A percentile compares a stretch with the other conserved stretches of the same genome.
phyloP scores from a whole-genome alignment of 2,329 filamentous ascomycete species.

The Myriosclerotinia curreyana region DNA sequence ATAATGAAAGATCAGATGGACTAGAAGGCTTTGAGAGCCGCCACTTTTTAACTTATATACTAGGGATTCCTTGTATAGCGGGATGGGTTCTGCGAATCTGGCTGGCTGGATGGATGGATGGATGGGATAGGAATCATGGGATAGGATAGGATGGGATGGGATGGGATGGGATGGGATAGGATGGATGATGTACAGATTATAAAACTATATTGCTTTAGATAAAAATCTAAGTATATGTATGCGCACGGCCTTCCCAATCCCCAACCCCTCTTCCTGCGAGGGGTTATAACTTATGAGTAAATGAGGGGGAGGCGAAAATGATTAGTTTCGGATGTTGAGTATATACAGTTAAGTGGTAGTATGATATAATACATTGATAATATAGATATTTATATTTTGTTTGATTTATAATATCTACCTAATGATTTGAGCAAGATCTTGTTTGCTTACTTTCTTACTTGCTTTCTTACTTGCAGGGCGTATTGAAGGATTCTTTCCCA shows the following conservation, averaged over 20 bases:
- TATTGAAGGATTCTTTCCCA: conserved; percentile 7
- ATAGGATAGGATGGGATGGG: no score
- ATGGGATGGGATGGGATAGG: no score
- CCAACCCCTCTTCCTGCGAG: conserved; percentile 10
- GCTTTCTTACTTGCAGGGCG: conserved; percentile 1
- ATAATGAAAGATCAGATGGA: no score
- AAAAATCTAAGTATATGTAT: neutral
- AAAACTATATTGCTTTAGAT: neutral
- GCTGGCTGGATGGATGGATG: neutral
- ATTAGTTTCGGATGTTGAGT: neutral
- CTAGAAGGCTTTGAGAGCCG: conserved; percentile 1
- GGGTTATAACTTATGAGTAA: neutral
- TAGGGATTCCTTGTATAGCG: neutral
- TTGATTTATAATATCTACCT: neutral
- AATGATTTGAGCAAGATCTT: no score
- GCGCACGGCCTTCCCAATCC: neutral
- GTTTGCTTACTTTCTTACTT: neutral
- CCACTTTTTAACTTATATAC: neutral
- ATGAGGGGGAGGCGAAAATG: conserved; percentile 13
- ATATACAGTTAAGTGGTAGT: neutral
- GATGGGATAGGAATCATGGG: no score
- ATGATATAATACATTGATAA: neutral
- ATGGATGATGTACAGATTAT: neutral
- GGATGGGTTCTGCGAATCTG: neutral
- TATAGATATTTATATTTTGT: neutral